Evolutionary conservation across 345 rosid species (phyloP), one percentile per base, ranked within the genome.

Genomic region (Leavenworthia alabamica): DNA sequence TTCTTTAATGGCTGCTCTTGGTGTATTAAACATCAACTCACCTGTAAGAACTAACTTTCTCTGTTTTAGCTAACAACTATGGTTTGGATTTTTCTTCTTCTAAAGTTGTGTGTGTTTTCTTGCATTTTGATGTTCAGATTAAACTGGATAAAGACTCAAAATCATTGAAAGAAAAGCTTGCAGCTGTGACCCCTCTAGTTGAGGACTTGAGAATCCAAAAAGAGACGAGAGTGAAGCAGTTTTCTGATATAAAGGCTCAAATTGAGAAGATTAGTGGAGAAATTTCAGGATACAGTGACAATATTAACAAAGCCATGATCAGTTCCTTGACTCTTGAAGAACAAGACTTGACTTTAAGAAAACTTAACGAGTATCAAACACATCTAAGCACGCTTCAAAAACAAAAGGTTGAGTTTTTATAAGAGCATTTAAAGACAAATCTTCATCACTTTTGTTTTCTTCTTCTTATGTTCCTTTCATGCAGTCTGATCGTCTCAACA

Each of bases 401-500:
- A 70, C 92, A 93, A 66, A 93, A 93, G 97, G 97, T 85, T 63
- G 49, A 36, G 36, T 16, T 35, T 23, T 19, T 35, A 2, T 41
- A 33, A 56, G 47, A 40, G n/a, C 23, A 44, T 6, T 22, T 42
- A 17, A 8, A 27, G 22, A 54, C 3, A 35, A 5, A 8, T 24
- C 6, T 58, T 1, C 13, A 33, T 66, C 32, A 4, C 2, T 5
- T 35, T 53, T n/a, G n/a, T 28, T 4, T 10, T 2, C 2, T 19
- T 33, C 9, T 40, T 10, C 1, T 54, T 14, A 5, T 60, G 62
- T 66, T 48, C 39, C 53, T 39, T 56, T 43, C 69, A 47, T 78
- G 86, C 91, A 93, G 99, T 81, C 94, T 56, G 91, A 83, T 60
- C 99, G 99, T 46, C 84, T 89, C 46, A 81, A 75, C 55, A 87